Evolutionary conservation across 1,284 basidiomycete species (phyloP), one percentile per base, ranked within the genome.

Genomic region (Rhodotorula sp.): DNA sequence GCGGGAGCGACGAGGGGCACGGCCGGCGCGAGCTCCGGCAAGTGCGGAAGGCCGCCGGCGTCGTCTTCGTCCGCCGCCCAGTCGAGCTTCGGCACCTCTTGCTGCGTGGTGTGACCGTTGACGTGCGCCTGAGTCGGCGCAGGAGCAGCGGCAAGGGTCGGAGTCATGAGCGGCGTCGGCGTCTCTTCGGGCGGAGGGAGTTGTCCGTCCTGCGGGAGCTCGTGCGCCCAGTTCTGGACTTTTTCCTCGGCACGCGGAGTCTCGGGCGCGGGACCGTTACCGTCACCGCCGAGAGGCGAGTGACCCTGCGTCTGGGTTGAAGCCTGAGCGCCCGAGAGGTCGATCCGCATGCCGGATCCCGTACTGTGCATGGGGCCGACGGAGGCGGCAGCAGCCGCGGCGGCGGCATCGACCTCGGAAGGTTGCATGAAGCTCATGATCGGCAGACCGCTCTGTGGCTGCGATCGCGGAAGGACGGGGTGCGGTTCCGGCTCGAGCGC

Each of bases 371-470:
- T 31, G 29, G 6, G 29, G 5, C 21, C 56, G 39, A 8, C 34
- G 8, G 39, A 8, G 21, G n/a, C 82, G 8, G 81, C 76, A 34
- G 79, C 69, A 43, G 72, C 74, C 43, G 71, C 65, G 20, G 34
- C 34, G 20, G 64, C 31, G n/a, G 46, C 23, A 29, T 65, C 64
- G 58, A 76, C 63, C 60, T 74, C 73, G 18, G 58, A 62, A 7
- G 73, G 71, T 26, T 76, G 67, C 47, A 76, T 59, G 73, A 76
- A 76, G 6, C 67, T 67, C 21, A 64, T 43, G 14, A 46, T 47
- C 46, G 21, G 43, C 7, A 26, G 2, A 12, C 26, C 39, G 39
- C 39, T 43, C 52, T 26, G 54, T 16, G 26, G 54, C 54, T 56
- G 54, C 5, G 52, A 31, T 49, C 23, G 48, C 21, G 61, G 48